Base-by-base conservation (phyloP, 306 rosid species). In the Bauhinia variegata region DNA sequence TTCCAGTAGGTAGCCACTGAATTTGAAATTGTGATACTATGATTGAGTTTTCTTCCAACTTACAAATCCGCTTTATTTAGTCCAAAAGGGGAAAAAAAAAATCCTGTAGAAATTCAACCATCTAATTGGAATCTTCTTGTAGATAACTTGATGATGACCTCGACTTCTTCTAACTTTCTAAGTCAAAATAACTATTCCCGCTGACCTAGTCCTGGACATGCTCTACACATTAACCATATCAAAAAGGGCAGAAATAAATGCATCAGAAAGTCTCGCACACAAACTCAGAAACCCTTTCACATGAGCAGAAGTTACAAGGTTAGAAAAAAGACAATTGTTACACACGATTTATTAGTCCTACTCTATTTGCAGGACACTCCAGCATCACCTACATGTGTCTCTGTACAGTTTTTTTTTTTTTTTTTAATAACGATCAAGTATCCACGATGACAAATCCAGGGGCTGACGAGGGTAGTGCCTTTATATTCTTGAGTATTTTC, bases 151-250 rank as follows among this genome's bases (percentile, higher is more conserved):
- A 43, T 17, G 57, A 34, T n/a, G 23, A 3, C 2, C 28, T 31
- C 60, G 39, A 60, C 17, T 28, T 32, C 30, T 59, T 17, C 46
- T 42, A 34, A 31, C 39, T n/a, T 34, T 37, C 15, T 7, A 17
- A 34, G 74, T 60, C 71, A 71, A 66, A 52, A 37, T 19, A 65
- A 78, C 53, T 33, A 58, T 52, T 34, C 16, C 6, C 8, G n/a
- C 10, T 8, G 50, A 0, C 10, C 46, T 11, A 15, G 2, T 39
- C 16, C 28, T 23, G 2, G 28, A 23, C 28, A 49, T 28, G 6
- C 70, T 43, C 30, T 44, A 19, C 7, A 19, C 18, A 9, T 52
- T 15, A 58, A 47, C 48, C 19, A 34, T 5, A 23, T 15, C 8
- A 5, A 39, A 66, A 6, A 31, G 44, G 31, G 19, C 13, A 18